Base-by-base conservation (phyloP, 768 basidiomycete genomes). In the Amanita exitialis region DNA sequence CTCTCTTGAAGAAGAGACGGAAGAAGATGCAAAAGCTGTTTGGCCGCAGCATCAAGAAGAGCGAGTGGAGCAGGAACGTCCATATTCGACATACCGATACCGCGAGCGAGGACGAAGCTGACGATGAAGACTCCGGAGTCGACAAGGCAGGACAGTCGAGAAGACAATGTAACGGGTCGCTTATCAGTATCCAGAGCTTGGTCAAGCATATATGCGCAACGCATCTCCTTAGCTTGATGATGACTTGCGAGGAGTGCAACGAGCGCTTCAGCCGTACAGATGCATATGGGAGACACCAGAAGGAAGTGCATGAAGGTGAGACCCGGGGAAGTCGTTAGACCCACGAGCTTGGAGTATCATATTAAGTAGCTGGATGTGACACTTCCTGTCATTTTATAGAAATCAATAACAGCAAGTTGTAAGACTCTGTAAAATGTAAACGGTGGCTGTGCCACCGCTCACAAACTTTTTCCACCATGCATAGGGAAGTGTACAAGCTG, bases 121-220 rank as follows among this genome's bases (percentile, higher is more conserved):
- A 28, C 43, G 4, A 6, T 3, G 43, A 44, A 9, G 10, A 2
- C 16, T 32, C 13, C 3, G 13, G 13, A 5, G 43, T 27, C 27
- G 43, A 8, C 25, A 44, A 28, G 43, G 12, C 43, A 28, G 27
- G 15, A 27, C 23, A n/a, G 9, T 44, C 27, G 23, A 28, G n/a
- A 16, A 27, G 25, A 30, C 25, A 10, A 15, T 27, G 6, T 16
- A 28, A 44, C 27, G 27, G 43, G 6, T 28, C 43, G 6, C 9
- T 44, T 7, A 30, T 44, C 25, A 44, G 25, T 16, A 16, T 44
- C 15, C 43, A 44, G 27, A 44, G 43, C 27, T 18, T 47, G n/a
- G 36, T 35, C 45, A 47, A 47, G 30, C 45, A 47, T 36, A 47
- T 47, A 36, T 47, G 45, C 18, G 30, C 30, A 16, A 47, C 35